Evolutionary conservation across 202 grass and related monocot species (phyloP), one percentile per base, ranked within the genome.

Genomic region (Hordeum pubiflorum): DNA sequence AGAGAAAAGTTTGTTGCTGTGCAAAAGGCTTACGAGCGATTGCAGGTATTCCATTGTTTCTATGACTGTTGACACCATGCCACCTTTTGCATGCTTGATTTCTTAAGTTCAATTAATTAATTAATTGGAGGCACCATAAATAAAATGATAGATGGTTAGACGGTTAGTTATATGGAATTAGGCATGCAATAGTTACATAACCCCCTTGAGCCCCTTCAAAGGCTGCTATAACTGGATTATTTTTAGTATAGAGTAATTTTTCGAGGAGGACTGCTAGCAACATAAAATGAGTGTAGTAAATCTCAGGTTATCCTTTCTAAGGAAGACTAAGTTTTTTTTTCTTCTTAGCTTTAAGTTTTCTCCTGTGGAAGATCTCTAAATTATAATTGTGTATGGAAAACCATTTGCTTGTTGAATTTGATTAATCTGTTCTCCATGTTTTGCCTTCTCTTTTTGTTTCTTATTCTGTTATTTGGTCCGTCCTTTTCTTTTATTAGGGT

Each of bases 1-100:
- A 89, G 96, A 71, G 96, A 99, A 72, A 99, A 96, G 78, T 99
- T 99, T 85, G 92, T 99, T 75, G 89, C 89, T 86, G 96, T 99
- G 24, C 96, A 99, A 81, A 99, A 99, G 90, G 96, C 96, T 85
- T 99, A 99, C 63, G 96, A 99, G 72, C 88, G 96, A 37, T 87
- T 99, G 82, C 96, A 99, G 92, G 96, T 99, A 78, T 50, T 63
- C 10, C 23, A 69, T 75, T 54, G 73, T 86, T 89, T n/a, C 2
- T 80, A 56, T 81, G n/a, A 2, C 7, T 1, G 14, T 58, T 68
- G 21, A 79, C 78, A 24, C 46, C 44, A 72, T 85, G 48, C 50
- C 50, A 74, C 10, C 3, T 65, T 63, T 81, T 65, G 69, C 29
- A 67, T 78, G 58, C 18, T 74, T 31, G 37, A 37, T 82, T 40